Base-by-base conservation (phyloP, 306 rosid genomes). In the Vachellia collinsii region DNA sequence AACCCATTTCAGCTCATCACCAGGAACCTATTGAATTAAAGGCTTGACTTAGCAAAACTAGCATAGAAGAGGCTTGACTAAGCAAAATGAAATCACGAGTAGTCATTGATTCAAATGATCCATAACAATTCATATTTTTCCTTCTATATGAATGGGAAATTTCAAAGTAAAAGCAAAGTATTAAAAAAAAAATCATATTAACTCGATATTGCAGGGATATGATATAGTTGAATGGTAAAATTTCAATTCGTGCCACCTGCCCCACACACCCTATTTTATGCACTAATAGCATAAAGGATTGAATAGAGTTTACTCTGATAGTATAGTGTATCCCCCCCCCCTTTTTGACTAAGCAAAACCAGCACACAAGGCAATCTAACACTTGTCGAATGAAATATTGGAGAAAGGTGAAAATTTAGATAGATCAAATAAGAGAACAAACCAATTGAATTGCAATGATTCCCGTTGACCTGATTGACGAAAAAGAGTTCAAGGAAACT, bases 371-470 rank as follows among this genome's bases (percentile, higher is more conserved):
- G 37, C 53, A 82, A 43, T 37, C 42, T 46, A 64, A 78, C 50
- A 79, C 10, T 37, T 64, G 66, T 56, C 47, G 17, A 80, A 77
- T 11, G 42, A 65, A 74, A 84, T 42, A 79, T 42, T 6, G 36
- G 42, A 76, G 56, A 82, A 38, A 54, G 12, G 17, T 51, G 41
- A 29, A 29, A 70, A 47, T 41, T 66, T 19, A 75, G 50, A 48
- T 71, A 75, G 62, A 47, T 81, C 80, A 59, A 75, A 81, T 23
- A 75, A 78, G 86, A 76, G 87, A 75, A 87, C 98, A 50, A 89
- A 95, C 99, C 99, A 93, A 86, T 59, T 95, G 99, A 86, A 90
- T 95, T 83, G 97, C 99, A 70, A 95, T 95, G 92, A 95, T 95
- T 81, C 99, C 99, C 0, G 93, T 88, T 8, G 93, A 82, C 85